Percentiles rank a stretch among this genome's conserved stretches.
Evolutionary conservation across 1,139 yeast genomes (phyloP).

Genomic region (Suzukiozyma palmioleophila): DNA sequence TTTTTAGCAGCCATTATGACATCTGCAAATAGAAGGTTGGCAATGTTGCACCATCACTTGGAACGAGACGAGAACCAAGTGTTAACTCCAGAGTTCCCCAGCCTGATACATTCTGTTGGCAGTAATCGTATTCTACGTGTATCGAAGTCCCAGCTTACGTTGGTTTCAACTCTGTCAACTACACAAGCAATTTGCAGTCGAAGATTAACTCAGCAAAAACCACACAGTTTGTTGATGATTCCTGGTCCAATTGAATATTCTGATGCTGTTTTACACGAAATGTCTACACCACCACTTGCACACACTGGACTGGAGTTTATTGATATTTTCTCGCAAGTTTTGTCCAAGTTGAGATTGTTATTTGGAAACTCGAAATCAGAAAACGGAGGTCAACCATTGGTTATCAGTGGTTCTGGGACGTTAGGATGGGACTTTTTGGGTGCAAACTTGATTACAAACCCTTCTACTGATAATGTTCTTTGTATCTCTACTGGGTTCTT

Average conservation of each 20-base stretch:
- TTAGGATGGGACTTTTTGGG: slow-evolving; percentile 8
- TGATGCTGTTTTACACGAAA: slow-evolving; percentile 2
- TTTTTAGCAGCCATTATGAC: slow-evolving; percentile 3
- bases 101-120: background rate
- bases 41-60: slow-evolving; percentile 1
- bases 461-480: slow-evolving; percentile 5
- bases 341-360: slow-evolving; percentile 4
- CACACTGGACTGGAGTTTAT: slow-evolving; percentile 6
- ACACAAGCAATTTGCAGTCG: background rate
- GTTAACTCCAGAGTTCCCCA: background rate
- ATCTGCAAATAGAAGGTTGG: background rate
- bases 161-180: background rate
- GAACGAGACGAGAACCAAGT: background rate
- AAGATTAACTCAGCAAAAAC: slow-evolving; percentile 1
- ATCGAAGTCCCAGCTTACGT: background rate
- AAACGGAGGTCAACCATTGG: slow-evolving; percentile 5
- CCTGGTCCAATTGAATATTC: slow-evolving; percentile 6
- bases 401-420: slow-evolving; percentile 6
- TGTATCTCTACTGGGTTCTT: slow-evolving; percentile 7
- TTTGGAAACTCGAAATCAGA: slow-evolving; percentile 4
- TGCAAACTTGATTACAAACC: slow-evolving; percentile 4
- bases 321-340: slow-evolving; percentile 4
- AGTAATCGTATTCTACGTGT: too few species aligned
- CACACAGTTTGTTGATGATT: slow-evolving; percentile 5
- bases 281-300: slow-evolving; percentile 4